Base-by-base conservation (phyloP, 495 filamentous ascomycete genomes). In the Aspergillus cristatus region DNA sequence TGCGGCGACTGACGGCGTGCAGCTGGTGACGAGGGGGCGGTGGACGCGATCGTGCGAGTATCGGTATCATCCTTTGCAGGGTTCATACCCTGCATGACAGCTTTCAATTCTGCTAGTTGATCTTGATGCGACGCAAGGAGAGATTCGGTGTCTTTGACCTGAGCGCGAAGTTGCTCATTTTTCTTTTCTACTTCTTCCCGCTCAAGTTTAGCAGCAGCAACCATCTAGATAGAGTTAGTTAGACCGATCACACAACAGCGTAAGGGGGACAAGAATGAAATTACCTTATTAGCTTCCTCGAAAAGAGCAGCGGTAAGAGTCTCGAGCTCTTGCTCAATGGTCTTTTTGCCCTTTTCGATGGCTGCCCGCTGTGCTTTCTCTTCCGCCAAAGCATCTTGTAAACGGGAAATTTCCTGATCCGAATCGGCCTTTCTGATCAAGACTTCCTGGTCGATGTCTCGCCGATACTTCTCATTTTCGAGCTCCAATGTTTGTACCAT, bases 61-160 rank as follows among this genome's bases (percentile, higher is more conserved):
- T 84, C 78, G 28, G 62, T 45, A 25, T 81, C 86, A 42, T 89
- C 86, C 35, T 74, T 74, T 41, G 85, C 77, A 26, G 70, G 60
- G n/a, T 72, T 73, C 77, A 94, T 86, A 35, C 79, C 74, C 65
- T 94, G 85, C 82, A 98, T 85, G 38, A 93, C 86, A 6, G 72
- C 68, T 57, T 97, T 97, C 28, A 98, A 71, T 58, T 97, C 84
- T 6, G 81, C 74, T 7, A 98, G 72, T 58, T 98, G 91, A 52
- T 97, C 87, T 53, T 95, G 90, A 41, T 94, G 88, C 6, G 84
- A 91, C 28, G 76, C 74, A 28, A 97, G 72, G 18, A 98, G 74
- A n/a, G 70, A 61, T 59, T 97, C 91, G 2, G 82, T 86, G 54
- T 97, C 86, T 45, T 75, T 78, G 32, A 93, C 63, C 57, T 91